phyloP scores from a whole-genome alignment of 148 eudicot genomes.

The Camellia japonica region DNA sequence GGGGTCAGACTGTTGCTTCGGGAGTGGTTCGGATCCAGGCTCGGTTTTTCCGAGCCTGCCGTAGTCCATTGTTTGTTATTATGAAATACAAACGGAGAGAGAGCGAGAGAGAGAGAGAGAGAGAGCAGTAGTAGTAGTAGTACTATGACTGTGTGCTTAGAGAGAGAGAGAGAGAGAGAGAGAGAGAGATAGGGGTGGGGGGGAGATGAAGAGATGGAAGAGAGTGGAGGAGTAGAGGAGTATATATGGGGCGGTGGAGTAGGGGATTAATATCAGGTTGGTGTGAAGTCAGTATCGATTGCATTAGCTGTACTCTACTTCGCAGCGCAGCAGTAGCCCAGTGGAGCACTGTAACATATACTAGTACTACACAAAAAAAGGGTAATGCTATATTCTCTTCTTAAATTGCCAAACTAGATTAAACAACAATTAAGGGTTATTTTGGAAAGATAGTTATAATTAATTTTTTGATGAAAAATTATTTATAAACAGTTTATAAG shows the following conservation, averaged over 20 bases:
- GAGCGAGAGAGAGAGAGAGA: background rate
- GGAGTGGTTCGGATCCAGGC: slow-evolving; percentile 5
- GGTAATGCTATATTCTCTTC: too few relatives aligned
- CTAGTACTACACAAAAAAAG: too few relatives aligned
- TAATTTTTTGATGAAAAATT: too few relatives aligned
- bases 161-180: background rate
- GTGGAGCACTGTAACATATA: too few relatives aligned
- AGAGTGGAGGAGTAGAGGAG: background rate
- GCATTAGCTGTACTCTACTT: slow-evolving; percentile 27
- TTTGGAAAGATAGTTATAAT: too few relatives aligned
- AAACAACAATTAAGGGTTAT: too few relatives aligned
- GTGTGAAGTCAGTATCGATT: background rate
- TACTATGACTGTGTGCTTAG: background rate
- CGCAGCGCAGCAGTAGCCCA: background rate
- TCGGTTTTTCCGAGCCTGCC: slow-evolving; percentile 21
- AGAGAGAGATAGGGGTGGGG: background rate
- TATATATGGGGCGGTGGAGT: slow-evolving; percentile 4
- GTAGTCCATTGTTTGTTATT: slow-evolving; percentile 13
- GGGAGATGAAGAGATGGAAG: background rate
- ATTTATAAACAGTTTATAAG: too few relatives aligned
- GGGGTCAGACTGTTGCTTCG: background rate
- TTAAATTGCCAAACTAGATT: too few relatives aligned
- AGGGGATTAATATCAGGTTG: background rate
- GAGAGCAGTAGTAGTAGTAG: too few relatives aligned
- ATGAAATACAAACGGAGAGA: too few relatives aligned